Evolutionary conservation across 176 grass and related monocot genomes (phyloP).

Genomic region (Oryza rufipogon): DNA sequence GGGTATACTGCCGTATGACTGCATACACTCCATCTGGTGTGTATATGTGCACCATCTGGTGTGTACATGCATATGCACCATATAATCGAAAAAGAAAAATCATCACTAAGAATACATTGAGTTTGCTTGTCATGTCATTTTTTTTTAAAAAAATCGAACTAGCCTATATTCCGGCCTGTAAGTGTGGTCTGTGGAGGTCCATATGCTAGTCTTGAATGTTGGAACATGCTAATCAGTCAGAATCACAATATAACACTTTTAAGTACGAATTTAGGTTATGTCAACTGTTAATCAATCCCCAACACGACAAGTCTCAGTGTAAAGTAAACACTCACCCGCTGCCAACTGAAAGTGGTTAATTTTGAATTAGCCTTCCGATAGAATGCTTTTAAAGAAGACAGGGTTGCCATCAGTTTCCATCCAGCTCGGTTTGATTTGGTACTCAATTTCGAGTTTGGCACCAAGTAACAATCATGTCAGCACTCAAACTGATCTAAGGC

Average conservation of each 20-base stretch:
- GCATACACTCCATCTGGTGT: no score
- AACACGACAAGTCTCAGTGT: background rate
- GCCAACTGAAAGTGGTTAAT: background rate
- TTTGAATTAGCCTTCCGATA: background rate
- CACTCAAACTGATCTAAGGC: background rate
- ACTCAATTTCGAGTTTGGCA: background rate
- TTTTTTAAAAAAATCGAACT: no score
- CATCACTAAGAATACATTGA: no score
- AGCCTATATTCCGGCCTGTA: no score
- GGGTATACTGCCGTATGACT: no score
- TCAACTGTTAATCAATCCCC: background rate
- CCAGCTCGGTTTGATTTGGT: background rate
- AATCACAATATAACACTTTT: background rate
- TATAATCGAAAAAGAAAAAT: no score
- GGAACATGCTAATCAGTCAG: background rate
- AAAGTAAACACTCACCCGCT: background rate
- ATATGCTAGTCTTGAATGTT: no score
- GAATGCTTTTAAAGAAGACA: background rate
- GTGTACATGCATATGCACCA: no score
- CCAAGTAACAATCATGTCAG: background rate
- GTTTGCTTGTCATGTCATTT: no score
- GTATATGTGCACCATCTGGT: no score
- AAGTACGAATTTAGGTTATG: background rate
- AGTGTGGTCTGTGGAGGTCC: no score
- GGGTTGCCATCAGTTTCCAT: background rate